Percentiles rank a stretch among this genome's conserved stretches.
Conservation (phyloP, 192 early-diverging fungal genomes). For the Paraglomus occultum region DNA sequence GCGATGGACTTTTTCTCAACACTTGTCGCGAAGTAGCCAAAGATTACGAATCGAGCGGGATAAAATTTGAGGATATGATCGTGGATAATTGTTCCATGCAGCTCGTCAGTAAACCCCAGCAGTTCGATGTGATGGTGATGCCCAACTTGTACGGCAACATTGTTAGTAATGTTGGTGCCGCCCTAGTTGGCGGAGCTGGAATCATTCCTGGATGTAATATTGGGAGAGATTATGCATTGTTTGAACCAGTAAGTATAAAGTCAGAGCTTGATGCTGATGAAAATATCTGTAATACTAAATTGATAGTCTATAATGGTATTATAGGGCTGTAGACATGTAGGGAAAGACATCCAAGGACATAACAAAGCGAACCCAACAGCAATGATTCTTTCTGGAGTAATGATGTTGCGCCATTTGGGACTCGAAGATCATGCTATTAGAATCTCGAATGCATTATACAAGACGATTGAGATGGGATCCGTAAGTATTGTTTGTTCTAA, state of each 20-base stretch:
- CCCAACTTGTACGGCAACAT: constrained; percentile 99
- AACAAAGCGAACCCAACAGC: constrained; percentile 97
- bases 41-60: constrained; percentile 68
- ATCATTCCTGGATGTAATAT: constrained; percentile 98
- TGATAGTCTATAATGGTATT: not conserved
- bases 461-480: constrained; percentile 80
- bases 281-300: not conserved
- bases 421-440: constrained; percentile 86
- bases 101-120: constrained; percentile 94
- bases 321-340: constrained; percentile 95
- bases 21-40: constrained; percentile 95
- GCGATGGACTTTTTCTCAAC: constrained; percentile 97
- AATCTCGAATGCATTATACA: constrained; percentile 86
- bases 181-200: constrained; percentile 93
- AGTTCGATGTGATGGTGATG: constrained; percentile 99
- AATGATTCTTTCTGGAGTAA: constrained; percentile 87
- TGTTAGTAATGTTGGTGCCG: constrained; percentile 97
- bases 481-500: constrained; percentile 31
- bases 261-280: not conserved
- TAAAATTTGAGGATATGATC: constrained; percentile 98
- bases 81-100: constrained; percentile 99
- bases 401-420: constrained; percentile 95
- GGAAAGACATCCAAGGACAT: constrained; percentile 63
- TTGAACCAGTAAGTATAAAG: constrained; percentile 75
- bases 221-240: constrained; percentile 95